Percentiles rank a stretch among this genome's conserved stretches.
Evolutionary conservation across 805 yeast genomes (phyloP).

Genomic region (Metschnikowia peoriensis): DNA sequence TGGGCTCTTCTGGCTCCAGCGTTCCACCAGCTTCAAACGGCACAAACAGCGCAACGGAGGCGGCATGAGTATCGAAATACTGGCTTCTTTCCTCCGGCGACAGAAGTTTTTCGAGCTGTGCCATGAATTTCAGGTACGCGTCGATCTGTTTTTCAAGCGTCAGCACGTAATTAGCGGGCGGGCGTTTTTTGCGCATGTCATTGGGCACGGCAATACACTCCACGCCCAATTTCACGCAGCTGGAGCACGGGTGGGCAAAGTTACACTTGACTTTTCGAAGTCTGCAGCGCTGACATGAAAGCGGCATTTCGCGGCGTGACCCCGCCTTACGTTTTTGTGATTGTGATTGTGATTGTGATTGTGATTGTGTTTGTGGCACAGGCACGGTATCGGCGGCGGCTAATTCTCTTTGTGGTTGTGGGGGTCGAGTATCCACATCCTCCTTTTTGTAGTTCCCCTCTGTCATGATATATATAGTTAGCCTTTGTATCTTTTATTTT

Average conservation of each 20-base stretch:
- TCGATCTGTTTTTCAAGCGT: slow-evolving; percentile 36
- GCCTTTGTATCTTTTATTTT: neutral
- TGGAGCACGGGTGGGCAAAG: slow-evolving; percentile 47
- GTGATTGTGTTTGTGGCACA: neutral
- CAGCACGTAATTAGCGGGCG: slow-evolving; percentile 49
- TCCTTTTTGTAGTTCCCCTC: neutral
- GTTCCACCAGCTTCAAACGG: neutral
- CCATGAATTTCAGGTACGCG: slow-evolving; percentile 25
- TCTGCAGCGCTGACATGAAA: slow-evolving; percentile 41
- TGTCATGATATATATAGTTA: neutral
- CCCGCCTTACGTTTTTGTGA: neutral
- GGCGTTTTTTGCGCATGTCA: slow-evolving; percentile 52
- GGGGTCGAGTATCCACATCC: no score
- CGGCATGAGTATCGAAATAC: slow-evolving; percentile 20
- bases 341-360: no score
- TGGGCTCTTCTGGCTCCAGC: neutral
- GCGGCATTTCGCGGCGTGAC: slow-evolving; percentile 15
- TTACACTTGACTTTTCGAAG: slow-evolving; percentile 49
- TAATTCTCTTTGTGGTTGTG: no score
- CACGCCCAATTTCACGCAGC: slow-evolving; percentile 42
- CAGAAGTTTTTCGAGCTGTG: slow-evolving; percentile 22
- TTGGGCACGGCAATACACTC: slow-evolving; percentile 47
- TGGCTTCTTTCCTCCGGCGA: slow-evolving; percentile 21
- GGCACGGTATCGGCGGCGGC: neutral
- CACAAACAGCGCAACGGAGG: slow-evolving; percentile 25